Conservation (phyloP, 2,329 filamentous ascomycete genomes). For the Hortaea werneckii region DNA sequence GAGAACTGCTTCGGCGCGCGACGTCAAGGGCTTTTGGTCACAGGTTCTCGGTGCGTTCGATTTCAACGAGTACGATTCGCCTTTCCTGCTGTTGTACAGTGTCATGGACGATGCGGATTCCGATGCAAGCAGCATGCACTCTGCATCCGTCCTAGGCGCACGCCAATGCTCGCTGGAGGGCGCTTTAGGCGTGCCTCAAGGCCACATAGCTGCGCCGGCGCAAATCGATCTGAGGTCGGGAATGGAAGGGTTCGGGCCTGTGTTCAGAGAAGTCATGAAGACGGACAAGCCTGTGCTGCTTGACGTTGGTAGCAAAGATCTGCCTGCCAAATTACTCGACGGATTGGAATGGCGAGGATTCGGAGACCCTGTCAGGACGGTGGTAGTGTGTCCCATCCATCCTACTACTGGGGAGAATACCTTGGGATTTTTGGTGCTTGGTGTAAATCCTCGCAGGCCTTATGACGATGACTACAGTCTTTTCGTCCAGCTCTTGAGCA, state of each 20-base stretch:
- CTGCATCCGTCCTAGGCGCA: constrained; percentile 51
- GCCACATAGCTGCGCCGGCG: constrained; percentile 51
- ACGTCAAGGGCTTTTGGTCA: constrained; percentile 63
- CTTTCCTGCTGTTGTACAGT: constrained; percentile 69
- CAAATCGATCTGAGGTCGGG: constrained; percentile 60
- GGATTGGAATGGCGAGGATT: constrained; percentile 62
- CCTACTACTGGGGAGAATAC: constrained; percentile 63
- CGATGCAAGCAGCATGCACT: constrained; percentile 62
- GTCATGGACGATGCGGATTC: constrained; percentile 61
- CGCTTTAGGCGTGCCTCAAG: constrained; percentile 55
- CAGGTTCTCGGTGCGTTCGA: constrained; percentile 59
- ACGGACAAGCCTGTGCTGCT: constrained; percentile 57
- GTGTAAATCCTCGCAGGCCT: constrained; percentile 65
- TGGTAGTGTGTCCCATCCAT: constrained; percentile 70
- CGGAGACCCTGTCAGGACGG: constrained; percentile 56
- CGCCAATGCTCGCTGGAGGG: constrained; percentile 63
- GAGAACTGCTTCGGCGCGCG: constrained; percentile 60
- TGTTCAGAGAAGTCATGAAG: constrained; percentile 66
- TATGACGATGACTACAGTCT: constrained; percentile 74
- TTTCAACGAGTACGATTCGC: constrained; percentile 65
- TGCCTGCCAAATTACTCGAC: constrained; percentile 54
- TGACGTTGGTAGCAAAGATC: constrained; percentile 52
- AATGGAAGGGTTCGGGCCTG: constrained; percentile 63
- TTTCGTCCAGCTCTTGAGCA: constrained; percentile 63
- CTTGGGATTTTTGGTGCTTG: constrained; percentile 69